phyloP scores from a whole-genome alignment of 768 basidiomycete species.

The Phaeotremella skinneri region DNA sequence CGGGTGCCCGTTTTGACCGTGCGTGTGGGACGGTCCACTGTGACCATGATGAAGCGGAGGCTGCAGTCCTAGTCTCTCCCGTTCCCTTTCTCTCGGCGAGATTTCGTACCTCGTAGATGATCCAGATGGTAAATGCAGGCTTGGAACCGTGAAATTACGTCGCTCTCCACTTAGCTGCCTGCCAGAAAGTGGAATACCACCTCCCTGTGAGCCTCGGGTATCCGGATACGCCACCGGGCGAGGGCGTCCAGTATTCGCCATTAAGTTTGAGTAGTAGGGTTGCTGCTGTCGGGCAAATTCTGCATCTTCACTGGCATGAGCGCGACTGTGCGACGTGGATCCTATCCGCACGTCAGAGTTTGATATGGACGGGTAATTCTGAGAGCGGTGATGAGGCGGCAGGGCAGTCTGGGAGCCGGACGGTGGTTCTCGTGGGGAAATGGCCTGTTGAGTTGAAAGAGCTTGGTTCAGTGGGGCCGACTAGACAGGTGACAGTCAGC shows the following conservation, averaged over 20 bases:
- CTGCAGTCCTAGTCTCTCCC: background rate
- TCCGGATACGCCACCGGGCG: background rate
- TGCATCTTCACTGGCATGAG: constrained; percentile 28
- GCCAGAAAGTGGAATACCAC: constrained; percentile 10
- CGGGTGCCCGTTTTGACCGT: background rate
- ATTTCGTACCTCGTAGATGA: background rate
- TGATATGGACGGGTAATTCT: constrained; percentile 22
- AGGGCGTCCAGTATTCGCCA: background rate
- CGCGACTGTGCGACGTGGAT: constrained; percentile 24
- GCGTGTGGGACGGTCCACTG: background rate
- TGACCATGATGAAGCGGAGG: background rate
- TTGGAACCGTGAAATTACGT: constrained; percentile 14
- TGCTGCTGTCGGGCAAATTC: constrained; percentile 36
- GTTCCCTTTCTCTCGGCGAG: background rate
- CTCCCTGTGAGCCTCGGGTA: background rate
- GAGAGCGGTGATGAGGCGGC: constrained; percentile 12
- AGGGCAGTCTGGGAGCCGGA: constrained; percentile 36
- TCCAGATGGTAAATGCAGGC: background rate
- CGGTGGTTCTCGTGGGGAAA: constrained; percentile 26
- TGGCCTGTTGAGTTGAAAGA: constrained; percentile 31
- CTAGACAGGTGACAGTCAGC: constrained; percentile 14
- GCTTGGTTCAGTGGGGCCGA: constrained; percentile 41
- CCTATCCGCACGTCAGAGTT: constrained; percentile 35
- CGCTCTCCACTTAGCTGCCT: constrained; percentile 7
- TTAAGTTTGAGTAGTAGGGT: constrained; percentile 15